phyloP scores from a whole-genome alignment of 768 basidiomycete species.

The Rhodosporidiobolus sp. region DNA sequence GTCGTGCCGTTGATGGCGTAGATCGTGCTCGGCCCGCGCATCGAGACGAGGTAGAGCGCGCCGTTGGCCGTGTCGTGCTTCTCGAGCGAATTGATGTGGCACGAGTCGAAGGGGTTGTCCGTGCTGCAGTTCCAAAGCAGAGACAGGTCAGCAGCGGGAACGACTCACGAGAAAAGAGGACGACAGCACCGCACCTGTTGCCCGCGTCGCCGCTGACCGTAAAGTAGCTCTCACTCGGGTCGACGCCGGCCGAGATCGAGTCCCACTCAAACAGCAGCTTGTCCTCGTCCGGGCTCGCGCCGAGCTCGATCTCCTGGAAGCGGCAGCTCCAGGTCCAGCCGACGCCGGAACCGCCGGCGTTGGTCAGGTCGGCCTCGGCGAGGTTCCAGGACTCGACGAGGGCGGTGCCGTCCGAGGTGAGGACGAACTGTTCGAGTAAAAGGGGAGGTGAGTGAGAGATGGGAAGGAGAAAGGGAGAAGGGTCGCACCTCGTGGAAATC shows the following conservation, averaged over 20 bases:
- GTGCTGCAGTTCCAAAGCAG: not conserved
- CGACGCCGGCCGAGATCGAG: conserved; percentile 41
- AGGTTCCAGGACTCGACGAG: conserved; percentile 37
- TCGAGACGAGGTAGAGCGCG: conserved; percentile 41
- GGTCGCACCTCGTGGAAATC: conserved; percentile 37
- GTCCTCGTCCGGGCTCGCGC: conserved; percentile 26
- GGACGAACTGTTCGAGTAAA: conserved; percentile 32
- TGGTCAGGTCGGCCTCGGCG: conserved; percentile 35
- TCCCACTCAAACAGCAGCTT: conserved; percentile 44
- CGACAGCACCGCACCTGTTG: not conserved
- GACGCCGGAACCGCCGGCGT: conserved; percentile 5
- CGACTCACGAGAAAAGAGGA: too few species aligned
- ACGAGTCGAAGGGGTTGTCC: conserved; percentile 23
- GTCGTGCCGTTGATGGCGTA: conserved; percentile 40
- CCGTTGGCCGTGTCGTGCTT: conserved; percentile 40
- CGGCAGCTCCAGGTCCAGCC: conserved; percentile 39
- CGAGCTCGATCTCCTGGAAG: conserved; percentile 45
- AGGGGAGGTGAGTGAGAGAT: not conserved
- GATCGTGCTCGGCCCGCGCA: conserved; percentile 43
- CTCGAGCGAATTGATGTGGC: conserved; percentile 46
- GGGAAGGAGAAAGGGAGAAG: not conserved
- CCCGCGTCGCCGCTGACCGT: not conserved
- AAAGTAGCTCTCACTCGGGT: conserved; percentile 39
- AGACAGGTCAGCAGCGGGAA: not conserved
- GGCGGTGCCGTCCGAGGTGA: conserved; percentile 45